Conservation (phyloP, 345 rosid species). For the sweet orange (Citrus sinensis) region DNA sequence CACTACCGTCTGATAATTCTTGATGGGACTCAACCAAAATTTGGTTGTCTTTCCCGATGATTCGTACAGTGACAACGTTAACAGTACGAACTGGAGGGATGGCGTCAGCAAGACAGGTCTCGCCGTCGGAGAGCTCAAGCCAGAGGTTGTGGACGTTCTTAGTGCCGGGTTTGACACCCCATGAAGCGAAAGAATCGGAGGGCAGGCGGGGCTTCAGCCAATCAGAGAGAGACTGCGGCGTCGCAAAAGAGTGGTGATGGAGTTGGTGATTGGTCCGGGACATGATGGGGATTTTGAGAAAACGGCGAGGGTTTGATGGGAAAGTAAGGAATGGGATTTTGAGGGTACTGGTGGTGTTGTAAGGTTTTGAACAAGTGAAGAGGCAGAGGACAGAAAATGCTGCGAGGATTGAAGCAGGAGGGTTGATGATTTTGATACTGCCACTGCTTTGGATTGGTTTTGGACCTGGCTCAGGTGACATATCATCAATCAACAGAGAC, state of each 20-base stretch:
- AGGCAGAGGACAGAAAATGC: constrained; percentile 35
- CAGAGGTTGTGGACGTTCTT: constrained; percentile 96
- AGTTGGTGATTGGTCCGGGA: constrained; percentile 20
- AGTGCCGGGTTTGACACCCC: constrained; percentile 94
- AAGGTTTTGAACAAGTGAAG: constrained; percentile 37
- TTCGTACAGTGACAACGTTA: constrained; percentile 60
- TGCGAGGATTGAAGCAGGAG: constrained; percentile 28
- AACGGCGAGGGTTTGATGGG: constrained; percentile 43
- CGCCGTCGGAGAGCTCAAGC: constrained; percentile 87
- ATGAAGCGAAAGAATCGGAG: constrained; percentile 71
- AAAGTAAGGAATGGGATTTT: constrained; percentile 35
- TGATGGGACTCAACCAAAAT: constrained; percentile 72
- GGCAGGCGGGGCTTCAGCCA: constrained; percentile 86
- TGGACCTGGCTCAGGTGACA: constrained; percentile 12
- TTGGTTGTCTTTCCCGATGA: constrained; percentile 35
- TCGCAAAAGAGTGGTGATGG: constrained; percentile 41
- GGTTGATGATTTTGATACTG: not conserved
- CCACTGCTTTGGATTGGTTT: not conserved
- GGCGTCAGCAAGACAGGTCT: constrained; percentile 63
- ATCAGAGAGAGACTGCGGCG: constrained; percentile 77
- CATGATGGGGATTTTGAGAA: constrained; percentile 46
- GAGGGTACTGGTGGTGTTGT: not conserved
- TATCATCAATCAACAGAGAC: not conserved
- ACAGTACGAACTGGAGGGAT: constrained; percentile 75
- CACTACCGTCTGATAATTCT: constrained; percentile 74